A percentile compares a stretch with the other conserved stretches of the same genome.
Conservation (phyloP, 257 asterid genomes). For the Nicotiana undulata region DNA sequence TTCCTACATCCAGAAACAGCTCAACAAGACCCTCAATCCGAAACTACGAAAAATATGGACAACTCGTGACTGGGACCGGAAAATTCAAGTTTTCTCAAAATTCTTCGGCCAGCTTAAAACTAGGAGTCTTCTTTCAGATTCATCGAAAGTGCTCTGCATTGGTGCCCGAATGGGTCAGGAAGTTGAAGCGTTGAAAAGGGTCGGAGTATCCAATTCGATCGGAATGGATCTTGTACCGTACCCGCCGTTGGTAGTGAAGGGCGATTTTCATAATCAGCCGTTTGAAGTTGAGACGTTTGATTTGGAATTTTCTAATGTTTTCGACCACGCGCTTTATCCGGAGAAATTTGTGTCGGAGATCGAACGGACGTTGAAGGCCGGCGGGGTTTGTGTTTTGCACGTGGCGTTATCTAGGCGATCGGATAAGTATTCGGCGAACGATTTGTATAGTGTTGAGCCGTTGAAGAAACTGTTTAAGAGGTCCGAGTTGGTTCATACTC, state of each 20-base stretch:
- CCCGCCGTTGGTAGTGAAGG: slow-evolving; percentile 83
- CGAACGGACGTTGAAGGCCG: slow-evolving; percentile 65
- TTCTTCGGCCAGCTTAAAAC: slow-evolving; percentile 49
- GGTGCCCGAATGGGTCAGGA: slow-evolving; percentile 98
- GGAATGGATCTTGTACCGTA: slow-evolving; percentile 87
- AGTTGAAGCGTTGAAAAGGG: slow-evolving; percentile 66
- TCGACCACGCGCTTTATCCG: slow-evolving; percentile 93
- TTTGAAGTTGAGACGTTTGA: slow-evolving; percentile 55
- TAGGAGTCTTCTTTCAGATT: slow-evolving; percentile 28
- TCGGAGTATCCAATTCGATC: slow-evolving; percentile 59
- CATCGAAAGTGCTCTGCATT: slow-evolving; percentile 56
- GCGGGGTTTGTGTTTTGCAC: slow-evolving; percentile 82
- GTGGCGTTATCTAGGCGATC: slow-evolving; percentile 56
- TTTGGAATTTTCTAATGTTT: slow-evolving; percentile 87
- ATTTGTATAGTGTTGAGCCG: slow-evolving; percentile 67
- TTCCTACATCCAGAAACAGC: slow-evolving; percentile 66
- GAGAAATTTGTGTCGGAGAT: slow-evolving; percentile 70
- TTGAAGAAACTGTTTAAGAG: slow-evolving; percentile 59
- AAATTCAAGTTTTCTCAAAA: slow-evolving; percentile 52
- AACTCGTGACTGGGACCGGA: slow-evolving; percentile 89
- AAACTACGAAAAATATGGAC: slow-evolving; percentile 75
- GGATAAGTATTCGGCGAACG: slow-evolving; percentile 88
- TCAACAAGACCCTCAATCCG: slow-evolving; percentile 88
- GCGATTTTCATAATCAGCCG: slow-evolving; percentile 88
- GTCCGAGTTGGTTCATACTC: slow-evolving; percentile 52